A percentile compares a stretch with the other conserved stretches of the same genome.
Evolutionary conservation across 129 eudicot genomes (phyloP).

Genomic region (Scalesia atractyloides): DNA sequence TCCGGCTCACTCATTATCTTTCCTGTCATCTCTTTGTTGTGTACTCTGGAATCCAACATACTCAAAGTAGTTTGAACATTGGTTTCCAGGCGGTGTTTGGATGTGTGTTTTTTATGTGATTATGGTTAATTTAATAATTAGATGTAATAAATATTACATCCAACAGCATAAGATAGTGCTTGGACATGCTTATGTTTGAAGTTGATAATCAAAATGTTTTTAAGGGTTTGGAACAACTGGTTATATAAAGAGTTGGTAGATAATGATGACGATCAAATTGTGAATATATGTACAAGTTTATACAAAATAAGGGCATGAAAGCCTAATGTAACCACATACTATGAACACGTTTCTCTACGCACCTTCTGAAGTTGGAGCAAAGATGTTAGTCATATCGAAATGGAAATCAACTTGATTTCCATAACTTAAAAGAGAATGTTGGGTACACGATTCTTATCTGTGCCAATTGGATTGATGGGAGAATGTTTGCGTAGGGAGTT

Average conservation of each 20-base stretch:
- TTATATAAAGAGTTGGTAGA: not conserved
- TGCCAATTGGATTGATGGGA: not conserved
- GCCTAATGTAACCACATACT: not conserved
- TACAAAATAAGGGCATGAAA: not conserved
- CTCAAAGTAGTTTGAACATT: constrained; percentile 10
- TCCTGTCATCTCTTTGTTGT: not conserved
- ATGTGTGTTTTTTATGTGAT: not conserved
- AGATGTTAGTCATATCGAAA: not conserved
- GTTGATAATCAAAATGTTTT: not conserved
- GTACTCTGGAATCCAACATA: not conserved
- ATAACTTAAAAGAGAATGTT: not conserved
- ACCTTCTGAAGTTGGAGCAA: not conserved
- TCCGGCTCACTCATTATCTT: not conserved
- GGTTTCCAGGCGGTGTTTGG: not conserved
- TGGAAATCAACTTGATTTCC: no score
- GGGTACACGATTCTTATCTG: not conserved
- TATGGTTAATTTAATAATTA: not conserved
- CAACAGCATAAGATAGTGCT: no score
- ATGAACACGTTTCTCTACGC: not conserved
- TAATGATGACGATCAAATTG: not conserved
- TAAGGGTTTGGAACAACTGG: not conserved
- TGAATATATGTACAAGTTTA: not conserved
- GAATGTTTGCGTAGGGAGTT: constrained; percentile 52
- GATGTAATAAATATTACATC: no score
- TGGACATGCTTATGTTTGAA: not conserved